phyloP scores from a whole-genome alignment of 768 basidiomycete species.

The Pleurotus tuoliensis region DNA sequence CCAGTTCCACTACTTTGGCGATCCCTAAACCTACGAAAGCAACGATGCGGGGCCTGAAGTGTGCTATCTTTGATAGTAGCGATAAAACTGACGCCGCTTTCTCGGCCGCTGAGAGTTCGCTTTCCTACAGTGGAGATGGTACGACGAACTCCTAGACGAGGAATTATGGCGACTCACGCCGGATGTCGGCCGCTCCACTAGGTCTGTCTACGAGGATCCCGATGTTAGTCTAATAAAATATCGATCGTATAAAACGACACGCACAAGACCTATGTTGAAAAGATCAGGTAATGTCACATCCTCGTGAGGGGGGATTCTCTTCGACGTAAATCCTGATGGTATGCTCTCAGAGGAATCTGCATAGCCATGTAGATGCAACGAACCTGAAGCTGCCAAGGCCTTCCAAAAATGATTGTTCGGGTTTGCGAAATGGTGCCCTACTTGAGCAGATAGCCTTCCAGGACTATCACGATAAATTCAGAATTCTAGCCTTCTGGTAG shows the following conservation, averaged over 20 bases:
- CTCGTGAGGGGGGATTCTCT: constrained; percentile 49
- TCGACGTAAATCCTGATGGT: constrained; percentile 51
- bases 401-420: constrained; percentile 83
- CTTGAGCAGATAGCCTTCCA: constrained; percentile 60
- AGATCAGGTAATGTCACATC: constrained; percentile 55
- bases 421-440: constrained; percentile 78
- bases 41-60: constrained; percentile 57
- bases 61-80: constrained; percentile 56
- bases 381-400: constrained; percentile 66
- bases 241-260: constrained; percentile 17
- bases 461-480: constrained; percentile 38
- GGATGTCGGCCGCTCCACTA: constrained; percentile 65
- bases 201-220: constrained; percentile 57
- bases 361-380: neutral
- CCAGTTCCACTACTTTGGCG: constrained; percentile 31
- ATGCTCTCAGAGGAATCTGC: too few species aligned
- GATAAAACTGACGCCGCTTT: constrained; percentile 48
- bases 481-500: neutral
- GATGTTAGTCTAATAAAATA: neutral
- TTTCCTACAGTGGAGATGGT: constrained; percentile 32
- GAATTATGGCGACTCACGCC: constrained; percentile 37
- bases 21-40: constrained; percentile 81
- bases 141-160: neutral
- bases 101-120: constrained; percentile 51
- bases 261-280: constrained; percentile 69